Percentiles rank a stretch among this genome's conserved stretches.
Evolutionary conservation across 116 monocot genomes (phyloP).

Genomic region (Cymodocea nodosa): DNA sequence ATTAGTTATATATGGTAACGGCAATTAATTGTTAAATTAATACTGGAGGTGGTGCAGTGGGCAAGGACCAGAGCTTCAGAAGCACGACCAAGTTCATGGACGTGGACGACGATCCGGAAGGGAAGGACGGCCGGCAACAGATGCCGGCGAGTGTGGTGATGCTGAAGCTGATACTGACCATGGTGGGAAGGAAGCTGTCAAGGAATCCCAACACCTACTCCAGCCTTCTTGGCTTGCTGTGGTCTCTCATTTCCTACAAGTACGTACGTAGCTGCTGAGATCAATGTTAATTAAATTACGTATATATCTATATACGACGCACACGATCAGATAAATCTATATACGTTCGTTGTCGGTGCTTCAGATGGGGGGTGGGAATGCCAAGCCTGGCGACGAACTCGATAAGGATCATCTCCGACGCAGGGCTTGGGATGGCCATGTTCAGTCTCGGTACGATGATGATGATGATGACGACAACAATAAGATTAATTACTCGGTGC

Average conservation of each 20-base stretch:
- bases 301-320: too few relatives aligned
- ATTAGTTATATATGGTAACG: too few relatives aligned
- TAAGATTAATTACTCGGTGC: too few relatives aligned
- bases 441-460: conserved; percentile 24
- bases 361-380: conserved; percentile 34
- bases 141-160: conserved; percentile 35
- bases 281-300: too few relatives aligned
- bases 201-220: conserved; percentile 60
- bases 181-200: conserved; percentile 37
- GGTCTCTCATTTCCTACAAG: conserved; percentile 57
- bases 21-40: neutral
- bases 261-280: conserved; percentile 1
- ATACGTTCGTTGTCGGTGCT: neutral
- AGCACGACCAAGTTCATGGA: conserved; percentile 34
- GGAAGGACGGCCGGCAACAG: conserved; percentile 3
- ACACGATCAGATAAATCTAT: too few relatives aligned
- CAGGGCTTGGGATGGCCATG: conserved; percentile 61
- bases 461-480: neutral
- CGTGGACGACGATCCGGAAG: conserved; percentile 6
- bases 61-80: conserved; percentile 41
- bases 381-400: conserved; percentile 30
- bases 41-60: neutral
- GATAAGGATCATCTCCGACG: conserved; percentile 45
- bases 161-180: conserved; percentile 32
- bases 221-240: conserved; percentile 38